Percentiles rank a stretch among this genome's conserved stretches.
Conservation (phyloP, 257 asterid species). For the Leptodermis oblonga region DNA sequence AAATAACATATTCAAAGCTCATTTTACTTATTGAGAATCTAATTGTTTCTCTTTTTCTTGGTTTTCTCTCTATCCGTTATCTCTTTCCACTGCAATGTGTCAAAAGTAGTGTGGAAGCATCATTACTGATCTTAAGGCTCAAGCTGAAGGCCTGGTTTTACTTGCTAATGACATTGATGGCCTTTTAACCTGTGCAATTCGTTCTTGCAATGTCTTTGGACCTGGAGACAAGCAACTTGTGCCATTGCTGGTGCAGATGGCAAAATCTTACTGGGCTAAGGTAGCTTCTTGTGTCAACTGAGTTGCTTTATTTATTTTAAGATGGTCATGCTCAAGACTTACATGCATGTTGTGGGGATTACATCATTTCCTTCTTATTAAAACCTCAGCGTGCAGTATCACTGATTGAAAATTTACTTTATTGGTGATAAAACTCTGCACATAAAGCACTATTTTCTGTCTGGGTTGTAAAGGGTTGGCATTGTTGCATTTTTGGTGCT, state of each 20-base stretch:
- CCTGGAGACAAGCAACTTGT: conserved; percentile 69
- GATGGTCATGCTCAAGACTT: background rate
- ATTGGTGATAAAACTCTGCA: background rate
- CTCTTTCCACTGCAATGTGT: conserved; percentile 15
- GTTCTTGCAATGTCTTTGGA: conserved; percentile 81
- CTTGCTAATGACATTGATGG: conserved; percentile 65
- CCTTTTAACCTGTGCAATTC: conserved; percentile 83
- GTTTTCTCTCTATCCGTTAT: conserved; percentile 9
- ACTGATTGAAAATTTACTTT: background rate
- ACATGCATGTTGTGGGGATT: background rate
- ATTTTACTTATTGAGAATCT: conserved; percentile 6
- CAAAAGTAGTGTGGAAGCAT: conserved; percentile 56
- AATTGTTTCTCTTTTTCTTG: conserved; percentile 4
- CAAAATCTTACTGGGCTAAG: conserved; percentile 75
- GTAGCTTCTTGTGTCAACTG: conserved; percentile 30
- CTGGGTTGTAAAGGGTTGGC: background rate
- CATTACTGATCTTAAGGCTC: conserved; percentile 76
- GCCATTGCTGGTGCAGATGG: conserved; percentile 57
- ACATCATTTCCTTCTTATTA: background rate
- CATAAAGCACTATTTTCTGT: background rate
- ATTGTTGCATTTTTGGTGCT: background rate
- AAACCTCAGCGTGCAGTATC: background rate
- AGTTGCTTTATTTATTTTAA: background rate
- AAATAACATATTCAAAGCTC: background rate
- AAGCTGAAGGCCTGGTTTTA: conserved; percentile 82